Conservation (phyloP, 345 rosid species). For the Pugionium cornutum region DNA sequence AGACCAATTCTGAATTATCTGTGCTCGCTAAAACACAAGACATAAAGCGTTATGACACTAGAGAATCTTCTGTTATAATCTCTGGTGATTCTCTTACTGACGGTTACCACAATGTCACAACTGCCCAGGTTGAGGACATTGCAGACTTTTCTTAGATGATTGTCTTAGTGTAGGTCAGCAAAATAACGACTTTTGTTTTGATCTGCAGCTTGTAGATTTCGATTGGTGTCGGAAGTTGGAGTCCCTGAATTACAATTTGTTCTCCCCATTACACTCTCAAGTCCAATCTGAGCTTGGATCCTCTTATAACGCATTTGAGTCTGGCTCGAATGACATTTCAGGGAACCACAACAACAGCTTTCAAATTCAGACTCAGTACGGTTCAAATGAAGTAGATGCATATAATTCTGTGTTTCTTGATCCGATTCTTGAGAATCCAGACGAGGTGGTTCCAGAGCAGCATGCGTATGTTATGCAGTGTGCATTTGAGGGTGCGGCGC, state of each 20-base stretch:
- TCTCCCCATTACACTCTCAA: conserved; percentile 51
- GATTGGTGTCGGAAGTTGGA: conserved; percentile 31
- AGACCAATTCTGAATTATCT: conserved; percentile 34
- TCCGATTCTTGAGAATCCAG: conserved; percentile 45
- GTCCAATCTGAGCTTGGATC: conserved; percentile 45
- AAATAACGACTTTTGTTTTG: conserved; percentile 29
- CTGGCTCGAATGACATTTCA: conserved; percentile 24
- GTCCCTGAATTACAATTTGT: conserved; percentile 41
- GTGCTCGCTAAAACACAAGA: conserved; percentile 33
- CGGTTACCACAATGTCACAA: conserved; percentile 29
- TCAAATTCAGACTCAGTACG: conserved; percentile 33
- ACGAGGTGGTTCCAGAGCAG: conserved; percentile 41
- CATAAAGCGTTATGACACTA: conserved; percentile 22
- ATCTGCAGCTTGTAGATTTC: conserved; percentile 39
- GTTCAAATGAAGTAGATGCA: conserved; percentile 44
- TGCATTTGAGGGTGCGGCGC: conserved; percentile 11
- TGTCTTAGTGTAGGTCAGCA: conserved; percentile 17
- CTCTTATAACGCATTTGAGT: conserved; percentile 34
- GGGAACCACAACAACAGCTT: conserved; percentile 13
- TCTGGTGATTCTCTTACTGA: conserved; percentile 28
- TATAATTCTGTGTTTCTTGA: conserved; percentile 45
- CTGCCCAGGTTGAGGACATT: conserved; percentile 42
- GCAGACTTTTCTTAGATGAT: not conserved
- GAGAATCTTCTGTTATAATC: conserved; percentile 23
- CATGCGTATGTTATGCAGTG: conserved; percentile 14